Evolutionary conservation across 78 protist genomes (phyloP).

Genomic region (Dictyostelium intermedium): DNA sequence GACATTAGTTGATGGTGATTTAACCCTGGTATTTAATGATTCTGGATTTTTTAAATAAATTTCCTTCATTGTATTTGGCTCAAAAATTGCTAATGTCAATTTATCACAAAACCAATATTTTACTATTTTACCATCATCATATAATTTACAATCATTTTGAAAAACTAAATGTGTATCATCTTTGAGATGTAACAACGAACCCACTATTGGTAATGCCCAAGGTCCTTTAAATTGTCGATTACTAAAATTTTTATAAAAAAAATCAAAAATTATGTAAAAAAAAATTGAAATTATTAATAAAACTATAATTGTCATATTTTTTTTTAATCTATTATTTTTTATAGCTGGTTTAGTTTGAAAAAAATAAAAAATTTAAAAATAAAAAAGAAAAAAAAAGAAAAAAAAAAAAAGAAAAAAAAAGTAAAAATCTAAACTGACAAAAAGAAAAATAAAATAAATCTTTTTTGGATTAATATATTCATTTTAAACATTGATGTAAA

Average conservation of each 20-base stretch:
- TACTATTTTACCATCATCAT: neutral
- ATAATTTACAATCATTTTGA: neutral
- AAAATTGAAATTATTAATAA: neutral
- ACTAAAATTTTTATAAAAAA: neutral
- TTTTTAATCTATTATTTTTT: too few relatives aligned
- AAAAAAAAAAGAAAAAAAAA: neutral
- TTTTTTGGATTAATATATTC: neutral
- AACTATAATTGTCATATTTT: neutral
- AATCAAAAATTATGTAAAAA: neutral
- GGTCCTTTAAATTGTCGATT: neutral
- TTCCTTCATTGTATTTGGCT: neutral
- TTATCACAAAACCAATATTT: conserved; percentile 10
- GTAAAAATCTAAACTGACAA: neutral
- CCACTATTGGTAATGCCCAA: neutral
- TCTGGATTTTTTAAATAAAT: neutral
- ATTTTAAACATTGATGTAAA: neutral
- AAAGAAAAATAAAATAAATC: too few relatives aligned
- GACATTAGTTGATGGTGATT: neutral
- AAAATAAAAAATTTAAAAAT: too few relatives aligned
- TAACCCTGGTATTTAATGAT: neutral
- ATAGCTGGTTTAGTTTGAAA: too few relatives aligned
- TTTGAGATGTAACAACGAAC: neutral
- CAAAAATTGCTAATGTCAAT: neutral
- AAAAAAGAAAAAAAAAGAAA: neutral
- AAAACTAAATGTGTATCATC: neutral